Base-by-base conservation (phyloP, 176 grass and related monocot genomes). In the Ampelocalamus luodianensis region DNA sequence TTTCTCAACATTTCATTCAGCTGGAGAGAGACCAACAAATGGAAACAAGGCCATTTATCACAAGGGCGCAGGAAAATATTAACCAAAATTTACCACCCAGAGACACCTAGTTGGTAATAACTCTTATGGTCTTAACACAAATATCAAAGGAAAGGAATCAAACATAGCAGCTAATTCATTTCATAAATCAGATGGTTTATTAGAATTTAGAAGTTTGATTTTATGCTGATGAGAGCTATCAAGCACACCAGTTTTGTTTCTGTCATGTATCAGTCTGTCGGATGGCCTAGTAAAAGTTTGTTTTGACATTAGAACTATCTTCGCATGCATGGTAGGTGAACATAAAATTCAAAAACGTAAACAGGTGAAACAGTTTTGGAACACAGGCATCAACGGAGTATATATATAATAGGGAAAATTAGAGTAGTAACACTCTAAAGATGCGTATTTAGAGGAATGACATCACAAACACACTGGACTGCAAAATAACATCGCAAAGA, bases 1-100 rank as follows among this genome's bases (percentile, higher is more conserved):
- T 68, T 66, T 80, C 29, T 32, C 46, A 81, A 68, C 32, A 74
- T 10, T 53, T 81, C 46, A 68, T 66, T 26, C 46, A 81, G 9
- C 42, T 73, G 12, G 20, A 74, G 26, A 51, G 32, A 22, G 54
- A 43, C 43, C 40, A 74, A 63, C 12, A 83, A 74, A 74, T 49
- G 58, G 43, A 83, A 39, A 49, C 11, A 10, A 51, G 13, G 23
- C 65, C 48, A 42, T 51, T n/a, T 67, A 14, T 80, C 20, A 67
- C 46, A 34, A 51, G 29, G 62, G 44, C 22, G 27, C 62, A 80
- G 8, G 45, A 51, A 80, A 80, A 67, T 79, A 80, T 9, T 0
- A 67, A 80, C 36, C 67, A 80, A 37, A 51, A 48, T 37, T 38
- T 3, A 12, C 62, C 44, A 51, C 43, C 17, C 49, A 54, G 27